These are phyloP conservation scores for Mortierella claussenii DNA, from an alignment of 192 early-diverging fungal genomes.

Conservation along the genomic window DNA sequence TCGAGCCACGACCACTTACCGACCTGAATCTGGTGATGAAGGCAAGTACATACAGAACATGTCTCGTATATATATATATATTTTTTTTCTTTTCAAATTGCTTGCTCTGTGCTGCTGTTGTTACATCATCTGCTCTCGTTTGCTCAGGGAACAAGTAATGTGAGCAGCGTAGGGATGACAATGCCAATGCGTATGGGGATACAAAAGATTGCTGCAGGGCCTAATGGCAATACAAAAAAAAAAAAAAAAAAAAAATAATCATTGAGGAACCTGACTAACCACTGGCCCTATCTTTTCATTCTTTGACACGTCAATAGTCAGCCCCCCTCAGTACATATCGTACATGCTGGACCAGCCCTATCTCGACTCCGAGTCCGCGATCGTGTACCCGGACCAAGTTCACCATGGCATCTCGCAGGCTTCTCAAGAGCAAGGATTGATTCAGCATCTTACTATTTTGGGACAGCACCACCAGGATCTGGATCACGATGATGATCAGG, in stretches of 20 bases:
- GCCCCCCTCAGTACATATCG: constrained; percentile 32
- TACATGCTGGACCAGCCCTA: constrained; percentile 39
- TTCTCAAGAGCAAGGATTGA: constrained; percentile 9
- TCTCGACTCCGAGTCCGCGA: constrained; percentile 6
- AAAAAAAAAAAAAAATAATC: constrained; percentile 2
- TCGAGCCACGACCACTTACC: constrained; percentile 3
- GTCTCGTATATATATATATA: not conserved
- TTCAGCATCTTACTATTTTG: constrained; percentile 7
- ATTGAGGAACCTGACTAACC: not conserved
- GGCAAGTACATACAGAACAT: no score
- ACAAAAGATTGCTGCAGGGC: no score
- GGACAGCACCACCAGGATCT: constrained; percentile 9
- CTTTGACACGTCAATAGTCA: constrained; percentile 1
- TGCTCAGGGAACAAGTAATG: no score
- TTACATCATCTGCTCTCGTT: constrained; percentile 5
- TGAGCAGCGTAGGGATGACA: no score
- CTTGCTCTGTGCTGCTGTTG: not conserved
- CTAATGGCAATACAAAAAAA: no score
- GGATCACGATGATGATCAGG: not conserved
- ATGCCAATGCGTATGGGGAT: no score
- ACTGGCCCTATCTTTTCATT: not conserved
- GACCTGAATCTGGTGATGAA: constrained; percentile 28
- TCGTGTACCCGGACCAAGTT: constrained; percentile 13
- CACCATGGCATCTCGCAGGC: not conserved
- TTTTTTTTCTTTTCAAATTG: not conserved